phyloP scores from a whole-genome alignment of 202 grass and related monocot species.

The Setaria italica region DNA sequence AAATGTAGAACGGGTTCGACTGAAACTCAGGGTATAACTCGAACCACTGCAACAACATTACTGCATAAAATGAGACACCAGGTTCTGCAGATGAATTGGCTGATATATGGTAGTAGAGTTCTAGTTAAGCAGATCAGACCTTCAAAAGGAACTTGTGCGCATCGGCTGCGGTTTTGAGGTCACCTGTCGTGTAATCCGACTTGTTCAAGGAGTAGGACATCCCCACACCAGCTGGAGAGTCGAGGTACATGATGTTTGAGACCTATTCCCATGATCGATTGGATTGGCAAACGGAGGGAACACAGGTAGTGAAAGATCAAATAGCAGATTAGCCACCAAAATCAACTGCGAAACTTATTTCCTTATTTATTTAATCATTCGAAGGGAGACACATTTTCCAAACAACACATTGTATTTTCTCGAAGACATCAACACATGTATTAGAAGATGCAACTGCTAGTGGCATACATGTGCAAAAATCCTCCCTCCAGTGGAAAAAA shows the following conservation, averaged over 20 bases:
- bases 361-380: no score
- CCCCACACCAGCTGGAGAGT: constrained; percentile 81
- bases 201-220: constrained; percentile 73
- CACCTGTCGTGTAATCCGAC: constrained; percentile 79
- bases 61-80: neutral
- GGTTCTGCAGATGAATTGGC: neutral
- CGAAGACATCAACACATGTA: no score
- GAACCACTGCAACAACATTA: constrained; percentile 63
- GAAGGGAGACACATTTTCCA: no score
- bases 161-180: constrained; percentile 82
- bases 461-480: no score
- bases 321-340: no score
- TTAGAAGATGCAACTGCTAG: no score
- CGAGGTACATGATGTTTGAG: constrained; percentile 81
- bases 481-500: no score
- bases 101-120: no score
- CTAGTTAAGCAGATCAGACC: constrained; percentile 40
- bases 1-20: constrained; percentile 77
- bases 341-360: no score
- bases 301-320: no score
- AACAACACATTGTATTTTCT: no score
- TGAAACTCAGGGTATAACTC: constrained; percentile 71
- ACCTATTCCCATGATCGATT: constrained; percentile 36
- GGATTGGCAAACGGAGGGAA: no score
- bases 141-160: constrained; percentile 76